Evolutionary conservation across 2,329 filamentous ascomycete species (phyloP).

Genomic region (Dryadomyces quercivorus): DNA sequence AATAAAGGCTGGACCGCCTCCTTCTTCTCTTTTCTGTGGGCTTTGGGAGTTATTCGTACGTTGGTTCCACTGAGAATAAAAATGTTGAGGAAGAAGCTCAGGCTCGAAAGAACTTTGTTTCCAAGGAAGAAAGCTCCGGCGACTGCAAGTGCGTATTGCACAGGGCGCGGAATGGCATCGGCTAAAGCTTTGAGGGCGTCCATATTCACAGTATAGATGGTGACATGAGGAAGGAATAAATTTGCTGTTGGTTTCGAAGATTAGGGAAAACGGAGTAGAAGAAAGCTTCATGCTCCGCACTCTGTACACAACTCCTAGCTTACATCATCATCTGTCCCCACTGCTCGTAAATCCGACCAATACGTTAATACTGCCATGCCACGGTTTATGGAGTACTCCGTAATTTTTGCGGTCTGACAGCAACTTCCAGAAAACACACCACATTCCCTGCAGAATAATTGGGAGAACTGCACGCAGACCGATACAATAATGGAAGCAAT

Average conservation of each 20-base stretch:
- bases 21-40: background rate
- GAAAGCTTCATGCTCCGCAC: too few species aligned
- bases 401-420: background rate
- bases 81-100: conserved; percentile 51
- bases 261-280: background rate
- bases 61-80: conserved; percentile 56
- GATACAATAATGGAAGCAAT: conserved; percentile 29
- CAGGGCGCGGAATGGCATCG: conserved; percentile 28
- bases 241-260: background rate
- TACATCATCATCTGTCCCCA: background rate
- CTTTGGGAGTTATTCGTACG: conserved; percentile 26
- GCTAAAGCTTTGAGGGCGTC: conserved; percentile 21
- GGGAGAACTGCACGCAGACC: background rate
- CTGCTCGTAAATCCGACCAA: background rate
- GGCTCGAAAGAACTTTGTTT: conserved; percentile 43
- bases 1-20: background rate
- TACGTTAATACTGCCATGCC: too few species aligned
- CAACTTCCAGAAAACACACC: background rate
- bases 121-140: conserved; percentile 48
- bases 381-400: background rate
- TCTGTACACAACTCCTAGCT: background rate
- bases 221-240: background rate
- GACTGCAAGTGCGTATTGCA: conserved; percentile 32
- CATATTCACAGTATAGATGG: conserved; percentile 12
- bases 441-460: background rate